Evolutionary conservation across 306 rosid genomes (phyloP).

Genomic region (Trifolium subterraneum): DNA sequence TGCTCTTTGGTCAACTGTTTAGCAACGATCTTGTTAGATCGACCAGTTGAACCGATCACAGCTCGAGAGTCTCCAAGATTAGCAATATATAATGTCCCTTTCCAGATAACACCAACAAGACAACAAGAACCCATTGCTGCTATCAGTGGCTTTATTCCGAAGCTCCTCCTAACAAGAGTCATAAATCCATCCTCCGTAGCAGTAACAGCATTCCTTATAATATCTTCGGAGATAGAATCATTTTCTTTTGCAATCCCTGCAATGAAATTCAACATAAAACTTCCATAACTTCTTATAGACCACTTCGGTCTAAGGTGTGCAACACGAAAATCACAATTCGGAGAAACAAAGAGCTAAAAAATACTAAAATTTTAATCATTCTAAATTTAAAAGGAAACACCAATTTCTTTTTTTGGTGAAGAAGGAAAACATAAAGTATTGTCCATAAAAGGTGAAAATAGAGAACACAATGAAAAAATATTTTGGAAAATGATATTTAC

Average conservation of each 20-base stretch:
- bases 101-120: conserved; percentile 82
- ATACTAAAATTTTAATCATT: not conserved
- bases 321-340: too few relatives aligned
- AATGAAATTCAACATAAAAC: conserved; percentile 37
- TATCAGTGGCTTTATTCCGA: conserved; percentile 74
- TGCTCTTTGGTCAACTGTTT: conserved; percentile 86
- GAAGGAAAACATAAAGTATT: too few relatives aligned
- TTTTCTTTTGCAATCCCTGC: conserved; percentile 75
- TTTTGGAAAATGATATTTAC: not conserved
- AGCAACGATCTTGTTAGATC: conserved; percentile 71
- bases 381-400: not conserved
- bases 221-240: conserved; percentile 69
- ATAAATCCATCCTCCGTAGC: conserved; percentile 91
- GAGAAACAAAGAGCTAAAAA: not conserved
- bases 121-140: conserved; percentile 93
- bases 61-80: conserved; percentile 91
- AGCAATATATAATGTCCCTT: conserved; percentile 71
- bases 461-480: not conserved
- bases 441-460: not conserved
- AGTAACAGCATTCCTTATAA: conserved; percentile 69
- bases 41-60: conserved; percentile 69
- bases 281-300: conserved; percentile 34
- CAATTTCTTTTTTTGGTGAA: not conserved
- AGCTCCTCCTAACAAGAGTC: conserved; percentile 74
- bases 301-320: not conserved